Evolutionary conservation across 805 yeast genomes (phyloP), one percentile per base, ranked within the genome.

Genomic region (Cyberlindnera americana): DNA sequence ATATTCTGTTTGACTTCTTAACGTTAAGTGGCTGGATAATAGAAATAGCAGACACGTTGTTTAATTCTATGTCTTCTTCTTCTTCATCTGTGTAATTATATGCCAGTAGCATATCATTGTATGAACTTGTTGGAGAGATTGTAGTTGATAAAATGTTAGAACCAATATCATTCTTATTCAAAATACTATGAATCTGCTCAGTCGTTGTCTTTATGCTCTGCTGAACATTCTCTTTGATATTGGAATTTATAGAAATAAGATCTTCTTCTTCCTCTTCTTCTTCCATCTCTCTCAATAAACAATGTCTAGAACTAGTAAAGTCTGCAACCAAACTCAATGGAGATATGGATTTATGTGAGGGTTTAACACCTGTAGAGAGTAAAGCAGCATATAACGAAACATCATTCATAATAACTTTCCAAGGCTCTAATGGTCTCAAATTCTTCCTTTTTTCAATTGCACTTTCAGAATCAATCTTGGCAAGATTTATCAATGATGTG

Each of bases 351-450:
- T 36, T 43, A 3, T 25, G 24, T 5, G 46, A 40, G 5, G 52
- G 46, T 14, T 40, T 44, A 0, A 47, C 40, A 1, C 69, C 69
- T 19, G 60, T 63, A 3, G 69, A 67, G 16, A 61, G 46, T 29
- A 61, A 36, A 1, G 72, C 72, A 4, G 72, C 72, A 30, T 59
- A 61, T 31, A 65, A 48, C 1, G 70, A 64, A 0, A 62, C 52
- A 21, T 61, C 66, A 48, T 66, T 65, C 52, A 65, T 51, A 8
- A 64, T 53, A 4, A 57, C 54, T 31, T 48, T 57, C 60, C 65
- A 61, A 1, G 61, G 54, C 29, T 50, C 53, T 8, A 33, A 11
- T 15, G 37, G 19, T 21, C 34, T 27, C 19, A 33, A 19, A 24
- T 40, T 39, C 33, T 42, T 41, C 41, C n/a, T n/a, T n/a, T n/a